A percentile compares a stretch with the other conserved stretches of the same genome.
These are phyloP conservation scores for Syzygium aromaticum DNA, from an alignment of 345 rosid species.

Conservation along the genomic window DNA sequence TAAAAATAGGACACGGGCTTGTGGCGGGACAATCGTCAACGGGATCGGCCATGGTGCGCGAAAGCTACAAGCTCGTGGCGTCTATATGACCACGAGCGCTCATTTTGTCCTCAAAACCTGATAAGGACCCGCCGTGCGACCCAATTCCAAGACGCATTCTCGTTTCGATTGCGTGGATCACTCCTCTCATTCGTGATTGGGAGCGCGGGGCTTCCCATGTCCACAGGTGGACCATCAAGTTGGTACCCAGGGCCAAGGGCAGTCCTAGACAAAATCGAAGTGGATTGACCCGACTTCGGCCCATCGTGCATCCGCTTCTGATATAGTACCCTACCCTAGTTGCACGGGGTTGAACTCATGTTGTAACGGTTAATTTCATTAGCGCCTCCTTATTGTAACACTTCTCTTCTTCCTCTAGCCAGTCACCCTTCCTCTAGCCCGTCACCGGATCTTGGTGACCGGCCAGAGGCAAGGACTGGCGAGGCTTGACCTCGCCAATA, in stretches of 20 bases:
- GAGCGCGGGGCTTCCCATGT: not conserved
- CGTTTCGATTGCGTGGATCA: not conserved
- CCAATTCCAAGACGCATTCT: not conserved
- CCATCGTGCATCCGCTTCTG: not conserved
- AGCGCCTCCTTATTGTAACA: not conserved
- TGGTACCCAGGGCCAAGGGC: not conserved
- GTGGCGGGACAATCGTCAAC: not conserved
- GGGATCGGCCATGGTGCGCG: not conserved
- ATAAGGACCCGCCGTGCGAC: not conserved
- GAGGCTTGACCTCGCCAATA: too few relatives aligned
- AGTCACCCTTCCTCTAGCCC: too few relatives aligned
- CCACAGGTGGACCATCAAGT: not conserved
- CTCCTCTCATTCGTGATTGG: not conserved
- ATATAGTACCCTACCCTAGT: not conserved
- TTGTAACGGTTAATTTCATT: not conserved
- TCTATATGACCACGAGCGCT: not conserved
- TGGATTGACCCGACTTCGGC: not conserved
- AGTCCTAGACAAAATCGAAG: not conserved
- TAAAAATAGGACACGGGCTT: not conserved
- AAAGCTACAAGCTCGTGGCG: not conserved
- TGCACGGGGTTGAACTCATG: not conserved
- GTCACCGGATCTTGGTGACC: too few relatives aligned
- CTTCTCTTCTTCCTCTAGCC: too few relatives aligned
- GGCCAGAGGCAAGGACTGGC: too few relatives aligned
- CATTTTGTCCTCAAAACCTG: not conserved